A percentile compares a stretch with the other conserved stretches of the same genome.
Conservation (phyloP, 1,284 basidiomycete genomes). For the Ganoderma resinaceum region DNA sequence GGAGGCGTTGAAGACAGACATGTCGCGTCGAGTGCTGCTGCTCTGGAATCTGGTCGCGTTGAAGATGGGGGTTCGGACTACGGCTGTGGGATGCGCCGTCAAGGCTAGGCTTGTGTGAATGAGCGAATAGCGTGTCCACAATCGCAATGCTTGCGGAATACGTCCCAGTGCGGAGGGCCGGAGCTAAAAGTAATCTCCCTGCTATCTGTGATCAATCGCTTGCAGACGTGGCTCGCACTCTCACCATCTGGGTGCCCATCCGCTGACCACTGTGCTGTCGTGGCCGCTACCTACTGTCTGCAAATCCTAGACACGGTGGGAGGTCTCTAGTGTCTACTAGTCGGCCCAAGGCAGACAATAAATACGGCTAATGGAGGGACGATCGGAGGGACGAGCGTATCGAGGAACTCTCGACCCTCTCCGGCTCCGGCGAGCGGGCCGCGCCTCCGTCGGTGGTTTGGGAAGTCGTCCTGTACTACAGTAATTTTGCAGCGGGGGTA, state of each 20-base stretch:
- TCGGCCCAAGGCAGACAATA: no score
- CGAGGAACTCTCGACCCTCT: no score
- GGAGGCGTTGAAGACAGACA: constrained; percentile 83
- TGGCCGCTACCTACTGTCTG: constrained; percentile 2
- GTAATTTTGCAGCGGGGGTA: no score
- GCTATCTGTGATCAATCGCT: constrained; percentile 33
- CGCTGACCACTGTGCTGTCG: constrained; percentile 5
- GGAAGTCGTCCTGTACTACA: constrained; percentile 1
- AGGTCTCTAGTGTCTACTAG: not conserved
- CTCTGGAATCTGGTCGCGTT: constrained; percentile 13
- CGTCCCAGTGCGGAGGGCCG: constrained; percentile 17
- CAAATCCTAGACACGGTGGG: not conserved
- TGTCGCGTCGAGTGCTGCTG: constrained; percentile 41
- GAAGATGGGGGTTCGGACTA: constrained; percentile 17
- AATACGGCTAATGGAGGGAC: no score
- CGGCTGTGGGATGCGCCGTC: not conserved
- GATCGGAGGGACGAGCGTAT: no score
- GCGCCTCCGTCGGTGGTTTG: constrained; percentile 9
- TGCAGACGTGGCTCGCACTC: constrained; percentile 16
- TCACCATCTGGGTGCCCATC: constrained; percentile 25
- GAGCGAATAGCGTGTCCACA: constrained; percentile 10
- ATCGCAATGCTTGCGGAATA: constrained; percentile 32
- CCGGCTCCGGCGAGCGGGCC: not conserved
- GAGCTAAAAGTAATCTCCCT: constrained; percentile 22
- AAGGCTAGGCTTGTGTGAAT: constrained; percentile 12